Evolutionary conservation across 495 filamentous ascomycete genomes (phyloP).

Genomic region (Penicillium arizonense): DNA sequence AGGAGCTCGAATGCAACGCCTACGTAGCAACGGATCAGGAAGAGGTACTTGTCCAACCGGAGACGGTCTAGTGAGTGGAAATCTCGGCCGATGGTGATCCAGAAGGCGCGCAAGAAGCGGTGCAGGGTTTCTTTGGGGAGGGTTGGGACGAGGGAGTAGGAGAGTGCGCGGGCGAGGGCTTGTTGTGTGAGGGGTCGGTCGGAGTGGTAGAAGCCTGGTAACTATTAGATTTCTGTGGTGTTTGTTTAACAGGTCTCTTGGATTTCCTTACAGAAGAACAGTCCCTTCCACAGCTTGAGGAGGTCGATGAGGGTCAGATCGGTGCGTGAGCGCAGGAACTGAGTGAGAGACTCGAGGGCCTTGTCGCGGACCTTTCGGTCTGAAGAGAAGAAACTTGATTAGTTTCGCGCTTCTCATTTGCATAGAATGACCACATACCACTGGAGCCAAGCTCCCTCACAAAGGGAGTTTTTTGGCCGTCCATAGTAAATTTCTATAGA

Average conservation of each 20-base stretch:
- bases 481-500: constrained; percentile 35
- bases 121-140: constrained; percentile 55
- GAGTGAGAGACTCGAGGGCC: constrained; percentile 74
- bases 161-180: constrained; percentile 73
- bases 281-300: constrained; percentile 93
- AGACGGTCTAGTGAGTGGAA: constrained; percentile 81
- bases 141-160: constrained; percentile 67
- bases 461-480: constrained; percentile 63
- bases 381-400: constrained; percentile 27
- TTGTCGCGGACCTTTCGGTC: constrained; percentile 80
- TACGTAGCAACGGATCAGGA: constrained; percentile 76
- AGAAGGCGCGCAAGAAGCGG: constrained; percentile 73
- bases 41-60: constrained; percentile 90
- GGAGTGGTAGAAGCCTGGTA: constrained; percentile 80
- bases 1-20: constrained; percentile 58
- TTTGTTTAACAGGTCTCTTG: neutral
- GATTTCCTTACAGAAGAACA: constrained; percentile 74
- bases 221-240: neutral
- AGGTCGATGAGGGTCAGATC: constrained; percentile 71
- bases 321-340: constrained; percentile 68
- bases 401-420: neutral
- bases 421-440: constrained; percentile 47
- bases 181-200: constrained; percentile 87
- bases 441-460: constrained; percentile 75
- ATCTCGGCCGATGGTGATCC: constrained; percentile 81